Conservation (phyloP, 805 yeast species). For the Aciculoconidium aculeatum region DNA sequence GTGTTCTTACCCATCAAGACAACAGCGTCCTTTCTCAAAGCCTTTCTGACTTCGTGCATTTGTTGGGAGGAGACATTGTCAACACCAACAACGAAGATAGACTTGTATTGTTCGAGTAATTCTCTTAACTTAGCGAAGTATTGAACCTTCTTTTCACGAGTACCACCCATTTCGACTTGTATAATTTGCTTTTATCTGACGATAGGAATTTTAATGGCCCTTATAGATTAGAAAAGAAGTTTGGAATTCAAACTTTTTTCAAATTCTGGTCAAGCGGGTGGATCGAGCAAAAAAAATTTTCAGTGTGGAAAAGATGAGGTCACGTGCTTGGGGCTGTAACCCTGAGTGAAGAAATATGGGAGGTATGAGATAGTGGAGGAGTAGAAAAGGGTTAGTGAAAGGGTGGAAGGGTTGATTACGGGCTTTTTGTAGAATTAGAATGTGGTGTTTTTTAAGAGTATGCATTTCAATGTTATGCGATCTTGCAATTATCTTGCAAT, state of each 20-base stretch:
- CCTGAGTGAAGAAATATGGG: too few relatives aligned
- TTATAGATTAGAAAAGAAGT: constrained; percentile 13
- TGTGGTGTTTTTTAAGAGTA: too few relatives aligned
- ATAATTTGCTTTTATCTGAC: constrained; percentile 41
- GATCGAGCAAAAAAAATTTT: too few relatives aligned
- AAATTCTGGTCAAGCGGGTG: too few relatives aligned
- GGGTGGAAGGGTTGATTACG: too few relatives aligned
- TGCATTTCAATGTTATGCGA: too few relatives aligned
- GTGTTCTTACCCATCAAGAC: constrained; percentile 99
- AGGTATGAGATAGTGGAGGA: too few relatives aligned
- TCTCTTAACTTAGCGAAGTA: constrained; percentile 94
- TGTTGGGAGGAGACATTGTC: constrained; percentile 99
- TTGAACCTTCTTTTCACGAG: constrained; percentile 94
- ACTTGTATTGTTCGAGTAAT: constrained; percentile 94
- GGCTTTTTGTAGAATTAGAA: too few relatives aligned
- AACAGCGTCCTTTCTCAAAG: constrained; percentile 90
- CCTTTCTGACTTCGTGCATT: constrained; percentile 99
- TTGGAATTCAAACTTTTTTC: too few relatives aligned
- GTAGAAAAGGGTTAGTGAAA: too few relatives aligned
- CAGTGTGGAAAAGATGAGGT: not conserved
- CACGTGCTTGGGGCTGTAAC: not conserved
- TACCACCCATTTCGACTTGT: constrained; percentile 99
- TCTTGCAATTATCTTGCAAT: too few relatives aligned
- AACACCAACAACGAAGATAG: constrained; percentile 98
- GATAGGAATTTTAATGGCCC: constrained; percentile 88